A percentile compares a stretch with the other conserved stretches of the same genome.
These are phyloP conservation scores for Intubia oerlemansii DNA, from an alignment of 2,329 filamentous ascomycete species.

Conservation along the genomic window DNA sequence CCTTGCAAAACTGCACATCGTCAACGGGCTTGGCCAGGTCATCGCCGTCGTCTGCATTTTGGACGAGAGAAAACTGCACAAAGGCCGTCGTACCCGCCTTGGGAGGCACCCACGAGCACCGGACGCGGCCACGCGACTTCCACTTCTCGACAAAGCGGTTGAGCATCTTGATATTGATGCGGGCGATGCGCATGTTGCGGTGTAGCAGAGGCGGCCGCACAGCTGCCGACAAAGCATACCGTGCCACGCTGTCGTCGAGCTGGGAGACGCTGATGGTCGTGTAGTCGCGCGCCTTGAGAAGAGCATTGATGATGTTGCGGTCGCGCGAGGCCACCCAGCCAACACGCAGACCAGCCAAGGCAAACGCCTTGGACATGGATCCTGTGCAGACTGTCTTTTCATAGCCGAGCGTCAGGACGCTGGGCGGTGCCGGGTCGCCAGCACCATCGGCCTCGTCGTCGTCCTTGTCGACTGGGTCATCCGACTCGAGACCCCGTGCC, in stretches of 20 bases:
- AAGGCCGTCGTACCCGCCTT: slow-evolving; percentile 65
- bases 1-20: slow-evolving; percentile 49
- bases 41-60: too few relatives aligned
- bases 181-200: slow-evolving; percentile 45
- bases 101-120: slow-evolving; percentile 51
- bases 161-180: slow-evolving; percentile 43
- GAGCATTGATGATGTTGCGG: slow-evolving; percentile 35
- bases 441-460: background rate
- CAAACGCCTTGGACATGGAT: slow-evolving; percentile 71
- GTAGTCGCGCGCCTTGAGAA: slow-evolving; percentile 52
- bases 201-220: slow-evolving; percentile 16
- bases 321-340: slow-evolving; percentile 64
- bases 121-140: slow-evolving; percentile 15
- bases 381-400: slow-evolving; percentile 50
- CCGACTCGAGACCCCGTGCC: too few relatives aligned
- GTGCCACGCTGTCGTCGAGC: slow-evolving; percentile 59
- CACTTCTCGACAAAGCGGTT: slow-evolving; percentile 46
- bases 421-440: slow-evolving; percentile 30
- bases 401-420: slow-evolving; percentile 51
- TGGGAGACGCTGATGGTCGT: slow-evolving; percentile 74
- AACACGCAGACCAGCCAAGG: slow-evolving; percentile 58
- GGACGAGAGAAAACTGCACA: slow-evolving; percentile 41
- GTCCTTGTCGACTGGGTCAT: slow-evolving; percentile 16
- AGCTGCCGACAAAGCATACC: slow-evolving; percentile 41
- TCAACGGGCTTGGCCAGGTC: slow-evolving; percentile 39